phyloP scores from a whole-genome alignment of 768 basidiomycete species.

The Hygrocybe punicea region DNA sequence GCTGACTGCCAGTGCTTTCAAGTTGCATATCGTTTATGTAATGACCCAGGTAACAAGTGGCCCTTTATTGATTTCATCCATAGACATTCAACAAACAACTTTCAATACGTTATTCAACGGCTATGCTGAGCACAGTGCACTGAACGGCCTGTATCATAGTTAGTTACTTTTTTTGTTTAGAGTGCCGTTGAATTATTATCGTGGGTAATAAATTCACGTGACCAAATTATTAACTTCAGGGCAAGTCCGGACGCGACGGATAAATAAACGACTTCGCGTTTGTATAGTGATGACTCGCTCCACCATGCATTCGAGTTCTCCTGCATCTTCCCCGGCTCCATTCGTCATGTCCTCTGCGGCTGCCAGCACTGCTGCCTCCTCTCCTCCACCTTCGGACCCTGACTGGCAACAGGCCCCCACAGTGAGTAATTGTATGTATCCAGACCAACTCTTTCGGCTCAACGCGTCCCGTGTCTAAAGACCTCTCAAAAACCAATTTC shows the following conservation, averaged over 20 bases:
- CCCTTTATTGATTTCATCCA: too few species aligned
- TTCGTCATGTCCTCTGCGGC: constrained; percentile 8
- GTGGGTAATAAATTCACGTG: not conserved
- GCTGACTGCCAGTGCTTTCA: too few species aligned
- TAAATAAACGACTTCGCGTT: not conserved
- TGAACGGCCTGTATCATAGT: too few species aligned
- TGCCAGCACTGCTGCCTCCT: constrained; percentile 17
- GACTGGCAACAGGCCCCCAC: not conserved
- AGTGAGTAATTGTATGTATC: not conserved
- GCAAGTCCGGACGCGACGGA: not conserved
- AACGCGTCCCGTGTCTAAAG: not conserved
- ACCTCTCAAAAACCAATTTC: not conserved
- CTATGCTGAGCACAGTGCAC: too few species aligned
- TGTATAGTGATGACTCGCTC: not conserved
- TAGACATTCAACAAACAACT: too few species aligned
- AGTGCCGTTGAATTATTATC: too few species aligned
- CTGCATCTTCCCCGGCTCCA: not conserved
- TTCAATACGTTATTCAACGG: too few species aligned
- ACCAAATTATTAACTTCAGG: not conserved
- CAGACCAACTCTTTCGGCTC: not conserved
- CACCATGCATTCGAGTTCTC: not conserved
- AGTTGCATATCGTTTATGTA: too few species aligned
- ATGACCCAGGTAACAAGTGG: too few species aligned
- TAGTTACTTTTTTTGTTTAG: too few species aligned
- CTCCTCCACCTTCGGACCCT: constrained; percentile 4